Base-by-base conservation (phyloP, 2,329 filamentous ascomycete species). In the Emergomyces orientalis region DNA sequence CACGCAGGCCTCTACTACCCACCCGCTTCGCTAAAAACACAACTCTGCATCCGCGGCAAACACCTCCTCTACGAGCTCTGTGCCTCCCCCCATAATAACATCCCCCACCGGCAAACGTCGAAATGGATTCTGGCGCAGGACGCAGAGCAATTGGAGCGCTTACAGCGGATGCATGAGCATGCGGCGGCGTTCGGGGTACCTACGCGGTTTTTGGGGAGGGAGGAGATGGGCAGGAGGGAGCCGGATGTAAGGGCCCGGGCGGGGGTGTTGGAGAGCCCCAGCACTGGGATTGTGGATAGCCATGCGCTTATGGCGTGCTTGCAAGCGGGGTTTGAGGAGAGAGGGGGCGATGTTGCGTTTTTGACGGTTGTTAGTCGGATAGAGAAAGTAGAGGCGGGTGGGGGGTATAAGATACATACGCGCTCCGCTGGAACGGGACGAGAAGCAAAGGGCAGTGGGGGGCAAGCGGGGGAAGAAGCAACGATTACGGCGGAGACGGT, bases 71-170 rank as follows among this genome's bases (percentile, higher is more conserved):
- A 99, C 76, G 81, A 80, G 3, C 84, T 96, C 51, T 97, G 93
- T 78, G 76, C 78, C 5, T 78, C 78, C 63, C n/a, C 45, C n/a
- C 1, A n/a, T 9, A 79, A 89, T 69, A 75, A 76, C 63, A 88
- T 99, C 59, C 85, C 85, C 0, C 84, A 94, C 76, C 81, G 81
- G 61, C 88, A 88, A 72, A 89, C 86, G 30, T 91, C 91, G 64
- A 97, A 97, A 79, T 97, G 93, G 92, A 89, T 97, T 70, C 89
- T 97, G 1, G 93, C 93, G 0, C 94, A 97, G 78, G 88, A 86
- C 60, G 80, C 81, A 1, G 78, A 77, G 56, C 90, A 97, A 78
- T 82, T 84, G 72, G 81, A 78, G n/a, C 85, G 84, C 1, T 78
- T 77, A 52, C 64, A 76, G 2, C 79, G 79, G 52, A 74, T 85